Evolutionary conservation across 1,139 yeast genomes (phyloP).

Genomic region (Blastobotrys illinoisensis): DNA sequence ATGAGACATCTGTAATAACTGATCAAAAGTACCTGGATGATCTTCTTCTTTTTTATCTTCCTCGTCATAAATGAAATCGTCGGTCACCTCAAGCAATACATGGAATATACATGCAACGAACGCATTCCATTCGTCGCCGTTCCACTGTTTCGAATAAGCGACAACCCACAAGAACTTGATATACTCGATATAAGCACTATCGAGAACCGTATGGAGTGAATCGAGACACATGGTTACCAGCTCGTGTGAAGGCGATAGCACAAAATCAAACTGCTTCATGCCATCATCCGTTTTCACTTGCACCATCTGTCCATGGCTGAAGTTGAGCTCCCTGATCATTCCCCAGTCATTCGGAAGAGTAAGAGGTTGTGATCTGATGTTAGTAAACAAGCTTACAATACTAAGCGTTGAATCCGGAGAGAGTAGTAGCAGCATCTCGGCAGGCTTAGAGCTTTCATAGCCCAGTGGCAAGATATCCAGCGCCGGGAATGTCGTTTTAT

Average conservation of each 20-base stretch:
- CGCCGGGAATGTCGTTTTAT: slow-evolving; percentile 19
- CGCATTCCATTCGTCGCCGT: slow-evolving; percentile 58
- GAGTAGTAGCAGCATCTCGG: slow-evolving; percentile 15
- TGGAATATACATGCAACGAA: slow-evolving; percentile 47
- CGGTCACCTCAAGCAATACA: slow-evolving; percentile 17
- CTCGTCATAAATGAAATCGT: background rate
- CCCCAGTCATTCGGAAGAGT: slow-evolving; percentile 15
- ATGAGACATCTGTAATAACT: background rate
- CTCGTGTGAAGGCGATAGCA: slow-evolving; percentile 44
- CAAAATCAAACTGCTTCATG: slow-evolving; percentile 35
- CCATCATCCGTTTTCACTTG: slow-evolving; percentile 8
- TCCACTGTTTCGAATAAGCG: slow-evolving; percentile 42
- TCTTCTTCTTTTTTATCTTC: background rate
- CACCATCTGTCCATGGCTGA: slow-evolving; percentile 16
- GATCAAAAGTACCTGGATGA: background rate
- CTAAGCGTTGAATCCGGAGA: slow-evolving; percentile 27
- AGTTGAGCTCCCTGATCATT: slow-evolving; percentile 10
- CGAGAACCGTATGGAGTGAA: slow-evolving; percentile 43
- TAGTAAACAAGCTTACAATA: slow-evolving; percentile 62
- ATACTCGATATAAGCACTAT: slow-evolving; percentile 51
- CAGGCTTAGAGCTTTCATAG: slow-evolving; percentile 8
- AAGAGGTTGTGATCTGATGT: slow-evolving; percentile 44
- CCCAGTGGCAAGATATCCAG: slow-evolving; percentile 16
- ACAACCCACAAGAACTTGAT: slow-evolving; percentile 63
- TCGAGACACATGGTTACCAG: slow-evolving; percentile 37